Conservation (phyloP, 2,329 filamentous ascomycete species). For the Fusarium sp. region DNA sequence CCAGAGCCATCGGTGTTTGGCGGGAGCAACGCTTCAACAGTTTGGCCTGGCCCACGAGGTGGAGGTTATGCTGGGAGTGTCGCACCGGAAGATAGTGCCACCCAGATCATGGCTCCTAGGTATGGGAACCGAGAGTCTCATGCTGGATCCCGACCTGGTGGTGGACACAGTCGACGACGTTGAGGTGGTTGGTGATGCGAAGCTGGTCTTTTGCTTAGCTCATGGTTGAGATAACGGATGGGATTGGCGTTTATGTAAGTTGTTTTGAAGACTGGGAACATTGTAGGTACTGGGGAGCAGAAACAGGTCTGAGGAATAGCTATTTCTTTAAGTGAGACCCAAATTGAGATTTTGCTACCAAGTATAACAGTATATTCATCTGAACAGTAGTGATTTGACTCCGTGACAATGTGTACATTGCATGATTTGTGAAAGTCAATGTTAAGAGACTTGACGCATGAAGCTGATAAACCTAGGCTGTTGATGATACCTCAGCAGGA, state of each 20-base stretch:
- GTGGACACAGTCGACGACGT: not conserved
- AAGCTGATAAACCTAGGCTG: too few relatives aligned
- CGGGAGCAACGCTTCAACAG: constrained; percentile 17
- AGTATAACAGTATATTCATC: not conserved
- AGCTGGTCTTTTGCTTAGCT: constrained; percentile 4
- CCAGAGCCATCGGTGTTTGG: constrained; percentile 10
- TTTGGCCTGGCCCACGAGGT: constrained; percentile 16
- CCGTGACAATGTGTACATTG: too few relatives aligned
- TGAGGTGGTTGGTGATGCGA: not conserved
- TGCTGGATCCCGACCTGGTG: not conserved
- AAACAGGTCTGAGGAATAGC: not conserved
- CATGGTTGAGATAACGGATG: not conserved
- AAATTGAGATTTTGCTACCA: not conserved
- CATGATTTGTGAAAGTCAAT: too few relatives aligned
- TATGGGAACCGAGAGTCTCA: not conserved
- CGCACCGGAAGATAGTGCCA: constrained; percentile 18
- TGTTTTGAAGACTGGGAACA: not conserved
- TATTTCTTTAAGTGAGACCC: not conserved
- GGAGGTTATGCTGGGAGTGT: not conserved
- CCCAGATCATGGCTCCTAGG: not conserved
- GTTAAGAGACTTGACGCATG: too few relatives aligned
- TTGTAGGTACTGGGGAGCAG: not conserved
- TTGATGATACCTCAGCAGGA: too few relatives aligned
- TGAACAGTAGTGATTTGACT: not conserved
- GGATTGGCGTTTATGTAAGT: not conserved